Evolutionary conservation across 2,329 filamentous ascomycete species (phyloP).

Genomic region (Meredithiella fracta): DNA sequence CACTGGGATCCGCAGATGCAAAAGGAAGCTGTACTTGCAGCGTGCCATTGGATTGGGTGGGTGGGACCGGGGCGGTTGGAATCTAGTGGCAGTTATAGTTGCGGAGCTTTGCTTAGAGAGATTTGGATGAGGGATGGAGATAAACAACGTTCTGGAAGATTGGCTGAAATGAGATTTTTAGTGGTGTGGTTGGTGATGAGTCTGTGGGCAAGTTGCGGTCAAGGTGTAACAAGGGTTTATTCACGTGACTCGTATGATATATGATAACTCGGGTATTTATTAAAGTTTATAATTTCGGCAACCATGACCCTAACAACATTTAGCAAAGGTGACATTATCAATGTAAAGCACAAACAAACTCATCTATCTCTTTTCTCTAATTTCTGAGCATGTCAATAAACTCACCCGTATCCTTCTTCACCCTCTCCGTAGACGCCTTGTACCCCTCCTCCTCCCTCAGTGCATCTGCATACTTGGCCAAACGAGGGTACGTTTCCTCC

Average conservation of each 20-base stretch:
- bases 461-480: slow-evolving; percentile 5
- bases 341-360: background rate
- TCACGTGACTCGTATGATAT: no score
- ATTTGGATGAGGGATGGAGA: background rate
- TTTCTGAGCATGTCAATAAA: slow-evolving; percentile 16
- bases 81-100: no score
- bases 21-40: background rate
- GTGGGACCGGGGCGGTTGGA: background rate
- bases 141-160: background rate
- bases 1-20: background rate
- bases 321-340: background rate
- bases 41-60: background rate
- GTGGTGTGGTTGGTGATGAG: background rate
- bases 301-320: background rate
- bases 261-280: no score
- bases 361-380: background rate
- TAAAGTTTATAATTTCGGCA: background rate
- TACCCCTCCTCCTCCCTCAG: slow-evolving; percentile 28
- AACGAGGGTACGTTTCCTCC: slow-evolving; percentile 9
- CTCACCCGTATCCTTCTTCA: slow-evolving; percentile 32
- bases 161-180: background rate
- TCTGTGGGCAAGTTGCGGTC: slow-evolving; percentile 6
- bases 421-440: slow-evolving; percentile 30
- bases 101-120: background rate
- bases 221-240: background rate